Evolutionary conservation across 768 basidiomycete species (phyloP).

Genomic region (Auriscalpium vulgare): DNA sequence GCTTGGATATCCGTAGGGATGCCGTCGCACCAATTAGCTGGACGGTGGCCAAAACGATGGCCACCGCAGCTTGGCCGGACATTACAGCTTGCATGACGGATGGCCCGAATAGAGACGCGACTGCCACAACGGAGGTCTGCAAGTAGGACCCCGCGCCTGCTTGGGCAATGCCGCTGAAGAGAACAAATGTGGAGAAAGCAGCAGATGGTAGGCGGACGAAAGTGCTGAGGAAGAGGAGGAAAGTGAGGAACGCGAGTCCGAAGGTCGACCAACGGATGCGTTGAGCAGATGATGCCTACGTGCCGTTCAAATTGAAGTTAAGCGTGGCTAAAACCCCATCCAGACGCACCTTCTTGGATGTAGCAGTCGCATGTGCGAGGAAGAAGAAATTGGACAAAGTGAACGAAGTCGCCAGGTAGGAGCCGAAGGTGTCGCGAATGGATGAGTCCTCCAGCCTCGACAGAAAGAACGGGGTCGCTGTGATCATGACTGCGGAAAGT

Average conservation of each 20-base stretch:
- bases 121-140: slow-evolving; percentile 67
- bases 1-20: slow-evolving; percentile 35
- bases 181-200: slow-evolving; percentile 56
- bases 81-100: slow-evolving; percentile 66
- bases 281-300: slow-evolving; percentile 51
- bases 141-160: slow-evolving; percentile 65
- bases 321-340: not conserved
- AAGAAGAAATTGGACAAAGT: slow-evolving; percentile 61
- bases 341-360: slow-evolving; percentile 53
- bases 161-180: slow-evolving; percentile 52
- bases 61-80: slow-evolving; percentile 82
- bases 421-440: slow-evolving; percentile 39
- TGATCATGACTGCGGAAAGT: slow-evolving; percentile 65
- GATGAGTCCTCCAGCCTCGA: slow-evolving; percentile 58
- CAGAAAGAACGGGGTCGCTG: slow-evolving; percentile 75
- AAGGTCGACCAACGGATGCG: slow-evolving; percentile 46
- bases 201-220: slow-evolving; percentile 45
- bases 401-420: slow-evolving; percentile 36
- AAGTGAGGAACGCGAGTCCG: slow-evolving; percentile 43
- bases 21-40: slow-evolving; percentile 60
- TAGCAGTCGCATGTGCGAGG: slow-evolving; percentile 66
- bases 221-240: slow-evolving; percentile 60
- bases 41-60: slow-evolving; percentile 70
- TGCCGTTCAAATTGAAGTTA: not conserved
- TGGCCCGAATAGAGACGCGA: slow-evolving; percentile 77